These are phyloP conservation scores for Citrus glauca DNA, from an alignment of 345 rosid species.

Conservation along the genomic window DNA sequence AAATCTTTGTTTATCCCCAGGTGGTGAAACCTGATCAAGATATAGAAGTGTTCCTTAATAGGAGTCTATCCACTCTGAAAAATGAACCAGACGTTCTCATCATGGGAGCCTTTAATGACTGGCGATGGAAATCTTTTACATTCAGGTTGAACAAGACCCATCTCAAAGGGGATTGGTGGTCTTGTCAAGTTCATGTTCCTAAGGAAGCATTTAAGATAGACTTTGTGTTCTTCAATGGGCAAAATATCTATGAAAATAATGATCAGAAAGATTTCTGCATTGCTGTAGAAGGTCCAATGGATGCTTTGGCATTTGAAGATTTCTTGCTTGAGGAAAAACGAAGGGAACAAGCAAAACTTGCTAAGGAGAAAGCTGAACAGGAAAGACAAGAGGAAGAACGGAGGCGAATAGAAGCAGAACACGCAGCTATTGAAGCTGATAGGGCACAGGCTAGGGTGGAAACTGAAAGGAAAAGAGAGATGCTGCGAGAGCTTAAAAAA, in stretches of 20 bases:
- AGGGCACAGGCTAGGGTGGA: constrained; percentile 68
- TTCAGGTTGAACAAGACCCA: constrained; percentile 58
- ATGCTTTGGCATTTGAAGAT: constrained; percentile 69
- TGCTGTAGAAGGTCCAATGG: constrained; percentile 70
- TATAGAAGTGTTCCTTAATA: constrained; percentile 70
- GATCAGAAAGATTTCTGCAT: constrained; percentile 62
- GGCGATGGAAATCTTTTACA: constrained; percentile 88
- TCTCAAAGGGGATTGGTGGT: constrained; percentile 82
- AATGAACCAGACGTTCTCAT: constrained; percentile 62
- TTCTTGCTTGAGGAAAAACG: constrained; percentile 81
- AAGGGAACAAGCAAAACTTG: constrained; percentile 69
- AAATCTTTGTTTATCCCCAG: constrained; percentile 67
- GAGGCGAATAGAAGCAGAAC: constrained; percentile 62
- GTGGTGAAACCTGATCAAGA: constrained; percentile 57
- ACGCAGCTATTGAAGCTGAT: constrained; percentile 75
- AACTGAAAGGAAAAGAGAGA: constrained; percentile 44
- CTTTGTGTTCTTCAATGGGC: constrained; percentile 86
- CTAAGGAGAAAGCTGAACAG: constrained; percentile 74
- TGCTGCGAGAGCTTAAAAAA: constrained; percentile 39
- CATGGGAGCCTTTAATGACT: constrained; percentile 90
- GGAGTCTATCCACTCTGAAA: constrained; percentile 50
- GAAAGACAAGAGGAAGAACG: constrained; percentile 72
- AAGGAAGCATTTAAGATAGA: constrained; percentile 87
- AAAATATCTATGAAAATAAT: constrained; percentile 73
- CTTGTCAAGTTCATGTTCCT: constrained; percentile 73